Conservation (phyloP, 495 filamentous ascomycete genomes). For the Mycothermus thermophilus region DNA sequence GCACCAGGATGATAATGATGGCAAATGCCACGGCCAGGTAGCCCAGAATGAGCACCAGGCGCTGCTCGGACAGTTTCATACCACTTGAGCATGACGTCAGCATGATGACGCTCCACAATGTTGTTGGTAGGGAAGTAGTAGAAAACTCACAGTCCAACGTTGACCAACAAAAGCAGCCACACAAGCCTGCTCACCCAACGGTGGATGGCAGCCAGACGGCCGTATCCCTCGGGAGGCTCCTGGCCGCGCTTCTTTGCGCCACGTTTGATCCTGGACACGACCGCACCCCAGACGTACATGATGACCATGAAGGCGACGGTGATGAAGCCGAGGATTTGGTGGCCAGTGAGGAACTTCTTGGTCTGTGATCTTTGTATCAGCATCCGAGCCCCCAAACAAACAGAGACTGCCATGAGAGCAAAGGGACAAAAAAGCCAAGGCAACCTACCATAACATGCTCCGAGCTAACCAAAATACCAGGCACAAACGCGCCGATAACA, state of each 20-base stretch:
- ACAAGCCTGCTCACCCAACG: slow-evolving; percentile 12
- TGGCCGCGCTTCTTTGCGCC: slow-evolving; percentile 29
- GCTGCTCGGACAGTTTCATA: slow-evolving; percentile 13
- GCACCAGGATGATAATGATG: slow-evolving; percentile 11
- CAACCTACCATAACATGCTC: slow-evolving; percentile 38
- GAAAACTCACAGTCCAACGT: slow-evolving; percentile 18
- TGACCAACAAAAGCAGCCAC: slow-evolving; percentile 20
- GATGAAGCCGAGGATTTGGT: slow-evolving; percentile 46
- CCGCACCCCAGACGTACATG: slow-evolving; percentile 35
- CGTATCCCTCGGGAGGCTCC: slow-evolving; percentile 4
- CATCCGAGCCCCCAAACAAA: no score
- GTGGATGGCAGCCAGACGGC: slow-evolving; percentile 8
- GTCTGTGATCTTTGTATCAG: slow-evolving; percentile 30
- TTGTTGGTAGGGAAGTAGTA: not conserved
- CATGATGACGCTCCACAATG: not conserved
- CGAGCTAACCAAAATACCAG: slow-evolving; percentile 36
- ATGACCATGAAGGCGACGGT: slow-evolving; percentile 33
- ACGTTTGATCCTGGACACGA: slow-evolving; percentile 37
- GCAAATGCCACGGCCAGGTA: slow-evolving; percentile 14
- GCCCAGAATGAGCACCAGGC: slow-evolving; percentile 11
- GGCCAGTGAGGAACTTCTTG: slow-evolving; percentile 36
- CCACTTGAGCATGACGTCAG: slow-evolving; percentile 8
- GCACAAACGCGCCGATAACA: slow-evolving; percentile 31
- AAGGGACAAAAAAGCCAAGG: not conserved
- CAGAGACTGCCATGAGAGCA: no score